Conservation (phyloP, 2,329 filamentous ascomycete species). For the Phyllosticta paracitricarpa region DNA sequence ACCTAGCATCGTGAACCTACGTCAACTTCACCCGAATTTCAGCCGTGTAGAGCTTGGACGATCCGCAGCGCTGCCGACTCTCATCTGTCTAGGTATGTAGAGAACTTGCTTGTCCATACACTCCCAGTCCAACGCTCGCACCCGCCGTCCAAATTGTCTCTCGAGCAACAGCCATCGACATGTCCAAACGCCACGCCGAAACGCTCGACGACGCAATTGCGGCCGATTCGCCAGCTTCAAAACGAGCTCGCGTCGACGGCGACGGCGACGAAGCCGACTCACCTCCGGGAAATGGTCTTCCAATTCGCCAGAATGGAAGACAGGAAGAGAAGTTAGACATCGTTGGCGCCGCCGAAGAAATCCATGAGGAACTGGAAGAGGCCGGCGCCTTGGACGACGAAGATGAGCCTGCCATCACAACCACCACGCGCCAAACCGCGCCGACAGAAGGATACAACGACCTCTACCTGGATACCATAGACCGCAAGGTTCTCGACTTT, state of each 20-base stretch:
- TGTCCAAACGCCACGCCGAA: slow-evolving; percentile 40
- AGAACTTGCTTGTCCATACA: too few species aligned
- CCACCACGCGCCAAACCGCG: slow-evolving; percentile 59
- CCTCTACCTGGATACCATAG: slow-evolving; percentile 94
- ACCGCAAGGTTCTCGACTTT: slow-evolving; percentile 87
- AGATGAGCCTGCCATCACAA: slow-evolving; percentile 30
- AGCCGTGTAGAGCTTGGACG: slow-evolving; percentile 8
- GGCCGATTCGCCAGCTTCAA: slow-evolving; percentile 37
- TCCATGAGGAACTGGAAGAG: slow-evolving; percentile 28
- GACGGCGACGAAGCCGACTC: slow-evolving; percentile 21
- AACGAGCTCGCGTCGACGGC: slow-evolving; percentile 37
- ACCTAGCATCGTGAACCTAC: too few species aligned
- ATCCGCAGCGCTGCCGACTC: background rate
- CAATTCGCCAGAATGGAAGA: slow-evolving; percentile 7
- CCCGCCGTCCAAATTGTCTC: background rate
- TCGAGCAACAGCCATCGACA: slow-evolving; percentile 14
- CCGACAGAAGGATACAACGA: slow-evolving; percentile 86
- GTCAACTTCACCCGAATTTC: background rate
- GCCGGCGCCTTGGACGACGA: slow-evolving; percentile 23
- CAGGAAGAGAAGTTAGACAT: slow-evolving; percentile 24
- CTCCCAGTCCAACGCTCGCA: background rate
- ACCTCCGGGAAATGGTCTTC: slow-evolving; percentile 15
- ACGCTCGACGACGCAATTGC: slow-evolving; percentile 32
- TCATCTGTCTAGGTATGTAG: too few species aligned
- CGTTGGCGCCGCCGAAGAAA: slow-evolving; percentile 24